Base-by-base conservation (phyloP, 1,139 yeast genomes). In the Geotrichum bryndzae region DNA sequence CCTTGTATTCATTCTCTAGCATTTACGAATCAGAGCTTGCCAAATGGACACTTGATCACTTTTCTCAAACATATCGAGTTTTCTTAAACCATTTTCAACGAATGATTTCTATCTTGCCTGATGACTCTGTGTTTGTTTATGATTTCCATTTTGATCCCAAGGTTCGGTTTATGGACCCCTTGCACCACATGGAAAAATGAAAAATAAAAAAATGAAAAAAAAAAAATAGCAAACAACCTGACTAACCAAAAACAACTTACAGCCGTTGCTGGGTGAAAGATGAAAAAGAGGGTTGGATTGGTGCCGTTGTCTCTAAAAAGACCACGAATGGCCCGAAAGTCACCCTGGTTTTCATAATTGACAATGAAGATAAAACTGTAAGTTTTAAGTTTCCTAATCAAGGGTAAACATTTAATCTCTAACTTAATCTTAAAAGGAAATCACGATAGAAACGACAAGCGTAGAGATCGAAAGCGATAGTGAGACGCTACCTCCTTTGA, bases 191-290 rank as follows among this genome's bases (percentile, higher is more conserved):
- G 1, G 13, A 51, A 22, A 51, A 18, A 18, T 18, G 13, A 13
- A 52, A 52, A 31, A 52, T 7, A 52, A 35, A 35, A 5, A 5
- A 11, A 35, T 10, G 3, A 35, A n/a, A 3, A 13, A 35, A 35
- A 5, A n/a, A 35, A n/a, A 35, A 35, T n/a, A 41, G n/a, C 13
- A 41, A 15, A 41, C n/a, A 41, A 8, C 22, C 18, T n/a, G 5
- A 7, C 48, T 41, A 41, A 41, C 48, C 8, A 25, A 35, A 52
- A 35, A 22, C 22, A 22, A 51, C 15, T 13, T 35, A 10, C 51
- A 76, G 78, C 74, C 92, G 96, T 70, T 92, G 98, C 78, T 94
- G 99, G 99, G 86, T 88, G 70, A 96, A 96, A 46, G 95, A 90
- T 75, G 90, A 87, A 64, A 81, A 82, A 61, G 83, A 84, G 68